These are phyloP conservation scores for Rhypophila decipiens DNA, from an alignment of 495 filamentous ascomycete genomes.

Conservation along the genomic window DNA sequence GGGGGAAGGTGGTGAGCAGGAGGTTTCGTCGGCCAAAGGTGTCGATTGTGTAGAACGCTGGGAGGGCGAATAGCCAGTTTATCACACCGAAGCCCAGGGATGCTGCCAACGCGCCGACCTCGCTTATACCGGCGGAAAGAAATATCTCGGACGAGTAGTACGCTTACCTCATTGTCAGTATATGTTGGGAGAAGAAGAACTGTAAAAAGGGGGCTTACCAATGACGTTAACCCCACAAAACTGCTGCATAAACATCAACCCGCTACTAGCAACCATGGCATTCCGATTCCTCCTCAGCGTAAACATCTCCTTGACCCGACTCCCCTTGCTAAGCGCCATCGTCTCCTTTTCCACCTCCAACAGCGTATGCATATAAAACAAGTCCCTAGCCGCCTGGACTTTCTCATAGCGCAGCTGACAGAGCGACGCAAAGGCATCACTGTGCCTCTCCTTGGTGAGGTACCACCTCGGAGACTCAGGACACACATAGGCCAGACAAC, in stretches of 20 bases:
- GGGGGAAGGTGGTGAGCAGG: slow-evolving; percentile 68
- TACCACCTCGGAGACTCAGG: slow-evolving; percentile 73
- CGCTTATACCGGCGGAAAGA: slow-evolving; percentile 48
- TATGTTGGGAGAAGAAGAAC: slow-evolving; percentile 43
- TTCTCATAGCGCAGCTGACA: slow-evolving; percentile 60
- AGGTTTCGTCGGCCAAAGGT: slow-evolving; percentile 78
- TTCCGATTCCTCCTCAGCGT: slow-evolving; percentile 71
- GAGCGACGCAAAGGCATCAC: slow-evolving; percentile 61
- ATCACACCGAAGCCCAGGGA: slow-evolving; percentile 73
- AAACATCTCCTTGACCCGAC: slow-evolving; percentile 61
- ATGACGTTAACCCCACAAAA: slow-evolving; percentile 64
- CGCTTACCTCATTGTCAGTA: too few species aligned
- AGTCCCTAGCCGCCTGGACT: slow-evolving; percentile 72
- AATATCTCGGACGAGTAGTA: slow-evolving; percentile 69
- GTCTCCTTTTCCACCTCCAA: slow-evolving; percentile 58
- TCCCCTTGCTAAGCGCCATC: slow-evolving; percentile 51
- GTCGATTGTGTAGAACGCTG: slow-evolving; percentile 76
- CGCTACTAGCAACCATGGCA: slow-evolving; percentile 64
- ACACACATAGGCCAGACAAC: slow-evolving; percentile 61
- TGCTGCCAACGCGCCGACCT: slow-evolving; percentile 52
- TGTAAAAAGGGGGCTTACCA: slow-evolving; percentile 42
- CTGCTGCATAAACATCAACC: slow-evolving; percentile 87
- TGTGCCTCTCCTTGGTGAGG: slow-evolving; percentile 61
- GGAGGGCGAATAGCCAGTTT: slow-evolving; percentile 73
- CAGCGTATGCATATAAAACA: slow-evolving; percentile 74